Evolutionary conservation across 2,329 filamentous ascomycete species (phyloP).

Genomic region (Orbilia quercus): DNA sequence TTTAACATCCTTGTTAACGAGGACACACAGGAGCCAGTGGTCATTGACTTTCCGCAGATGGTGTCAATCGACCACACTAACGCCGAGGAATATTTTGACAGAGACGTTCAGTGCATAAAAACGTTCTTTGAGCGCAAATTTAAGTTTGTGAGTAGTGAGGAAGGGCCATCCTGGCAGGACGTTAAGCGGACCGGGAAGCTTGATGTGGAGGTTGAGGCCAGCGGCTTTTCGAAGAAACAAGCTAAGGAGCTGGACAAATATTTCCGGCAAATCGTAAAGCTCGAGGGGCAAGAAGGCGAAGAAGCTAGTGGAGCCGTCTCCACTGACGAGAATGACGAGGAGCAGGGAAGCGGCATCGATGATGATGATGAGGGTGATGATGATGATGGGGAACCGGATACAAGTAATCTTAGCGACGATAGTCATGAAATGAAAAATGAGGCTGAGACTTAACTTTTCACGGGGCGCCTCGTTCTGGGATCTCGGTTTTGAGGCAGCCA

Average conservation of each 20-base stretch:
- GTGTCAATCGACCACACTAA: constrained; percentile 93
- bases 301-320: constrained; percentile 61
- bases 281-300: constrained; percentile 64
- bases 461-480: constrained; percentile 42
- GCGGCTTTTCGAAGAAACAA: constrained; percentile 97
- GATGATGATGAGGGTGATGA: no score
- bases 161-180: constrained; percentile 88
- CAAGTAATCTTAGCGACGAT: constrained; percentile 62
- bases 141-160: constrained; percentile 82
- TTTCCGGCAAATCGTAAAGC: constrained; percentile 77
- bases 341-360: constrained; percentile 60
- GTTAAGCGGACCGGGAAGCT: constrained; percentile 79
- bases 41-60: constrained; percentile 99
- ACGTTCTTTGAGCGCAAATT: constrained; percentile 91
- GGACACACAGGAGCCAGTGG: constrained; percentile 72
- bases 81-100: constrained; percentile 96
- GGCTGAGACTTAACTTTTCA: constrained; percentile 38
- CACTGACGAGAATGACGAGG: constrained; percentile 62
- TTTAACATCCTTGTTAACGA: constrained; percentile 98
- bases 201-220: constrained; percentile 89
- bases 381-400: constrained; percentile 61
- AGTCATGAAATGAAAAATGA: constrained; percentile 57
- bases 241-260: constrained; percentile 91
- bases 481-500: constrained; percentile 46
- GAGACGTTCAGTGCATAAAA: constrained; percentile 95